Conservation (phyloP, 176 grass and related monocot genomes). For the Chrysopogon serrulatus region DNA sequence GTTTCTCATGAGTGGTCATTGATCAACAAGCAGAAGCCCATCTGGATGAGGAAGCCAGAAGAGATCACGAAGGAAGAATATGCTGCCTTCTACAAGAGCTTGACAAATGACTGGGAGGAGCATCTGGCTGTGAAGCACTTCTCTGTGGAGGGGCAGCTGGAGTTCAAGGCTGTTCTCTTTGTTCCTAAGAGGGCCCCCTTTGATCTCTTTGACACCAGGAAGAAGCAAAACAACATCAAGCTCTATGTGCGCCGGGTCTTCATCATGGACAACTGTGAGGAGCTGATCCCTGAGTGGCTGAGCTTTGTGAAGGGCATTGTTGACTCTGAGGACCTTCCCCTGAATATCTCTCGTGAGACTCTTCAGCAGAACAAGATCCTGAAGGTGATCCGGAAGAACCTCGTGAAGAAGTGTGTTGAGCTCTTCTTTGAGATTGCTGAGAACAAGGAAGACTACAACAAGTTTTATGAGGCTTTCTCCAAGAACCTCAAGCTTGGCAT, state of each 20-base stretch:
- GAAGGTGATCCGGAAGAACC: slow-evolving; percentile 79
- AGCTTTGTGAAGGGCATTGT: slow-evolving; percentile 83
- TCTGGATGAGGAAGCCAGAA: slow-evolving; percentile 95
- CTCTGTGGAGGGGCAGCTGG: slow-evolving; percentile 91
- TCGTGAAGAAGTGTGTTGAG: slow-evolving; percentile 89
- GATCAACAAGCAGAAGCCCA: slow-evolving; percentile 92
- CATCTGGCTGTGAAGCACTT: slow-evolving; percentile 88
- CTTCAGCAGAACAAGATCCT: slow-evolving; percentile 91
- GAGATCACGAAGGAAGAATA: slow-evolving; percentile 94
- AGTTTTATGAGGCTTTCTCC: slow-evolving; percentile 88
- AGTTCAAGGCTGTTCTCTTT: slow-evolving; percentile 84
- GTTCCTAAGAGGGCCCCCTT: slow-evolving; percentile 83
- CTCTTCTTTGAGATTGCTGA: slow-evolving; percentile 94
- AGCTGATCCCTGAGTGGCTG: slow-evolving; percentile 71
- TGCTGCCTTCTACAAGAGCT: slow-evolving; percentile 90
- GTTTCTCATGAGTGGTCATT: slow-evolving; percentile 78
- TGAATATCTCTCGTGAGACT: slow-evolving; percentile 77
- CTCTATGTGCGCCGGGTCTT: slow-evolving; percentile 80
- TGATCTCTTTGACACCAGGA: slow-evolving; percentile 81
- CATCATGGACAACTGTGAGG: slow-evolving; percentile 92
- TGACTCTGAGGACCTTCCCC: slow-evolving; percentile 88
- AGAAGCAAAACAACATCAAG: slow-evolving; percentile 91
- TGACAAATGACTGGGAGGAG: slow-evolving; percentile 95
- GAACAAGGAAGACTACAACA: slow-evolving; percentile 93
- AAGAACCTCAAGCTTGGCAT: slow-evolving; percentile 90